Evolutionary conservation across 2,329 filamentous ascomycete species (phyloP).

Genomic region (Cercospora citrullina): DNA sequence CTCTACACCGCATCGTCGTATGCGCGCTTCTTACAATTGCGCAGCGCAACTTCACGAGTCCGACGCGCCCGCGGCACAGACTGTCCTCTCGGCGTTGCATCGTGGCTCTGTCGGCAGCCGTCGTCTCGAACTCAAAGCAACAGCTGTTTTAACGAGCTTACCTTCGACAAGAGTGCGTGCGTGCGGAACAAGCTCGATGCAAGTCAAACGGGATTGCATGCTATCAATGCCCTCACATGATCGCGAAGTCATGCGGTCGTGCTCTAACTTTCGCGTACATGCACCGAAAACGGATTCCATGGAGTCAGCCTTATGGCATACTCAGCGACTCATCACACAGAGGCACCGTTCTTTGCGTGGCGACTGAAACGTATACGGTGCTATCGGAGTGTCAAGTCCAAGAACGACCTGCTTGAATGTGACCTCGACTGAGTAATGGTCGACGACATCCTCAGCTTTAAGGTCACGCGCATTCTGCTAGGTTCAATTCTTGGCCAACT

Average conservation of each 20-base stretch:
- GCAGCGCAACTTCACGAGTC: background rate
- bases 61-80: background rate
- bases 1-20: background rate
- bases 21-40: background rate
- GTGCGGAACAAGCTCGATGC: slow-evolving; percentile 9
- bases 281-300: background rate
- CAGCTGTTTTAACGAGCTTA: background rate
- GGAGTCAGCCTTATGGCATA: background rate
- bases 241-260: background rate
- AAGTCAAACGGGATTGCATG: slow-evolving; percentile 7
- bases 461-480: background rate
- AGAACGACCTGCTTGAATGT: background rate
- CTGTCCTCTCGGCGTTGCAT: background rate
- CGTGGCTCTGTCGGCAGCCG: background rate
- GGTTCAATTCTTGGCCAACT: background rate
- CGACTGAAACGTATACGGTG: slow-evolving; percentile 1
- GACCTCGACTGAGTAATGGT: background rate
- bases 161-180: background rate
- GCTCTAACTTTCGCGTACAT: background rate
- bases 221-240: slow-evolving; percentile 5
- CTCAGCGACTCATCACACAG: background rate
- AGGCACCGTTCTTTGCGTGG: background rate
- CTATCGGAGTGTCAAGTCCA: background rate
- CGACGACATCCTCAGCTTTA: background rate
- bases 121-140: background rate